These are phyloP conservation scores for Vigna trinervia DNA, from an alignment of 306 rosid genomes.

Conservation along the genomic window DNA sequence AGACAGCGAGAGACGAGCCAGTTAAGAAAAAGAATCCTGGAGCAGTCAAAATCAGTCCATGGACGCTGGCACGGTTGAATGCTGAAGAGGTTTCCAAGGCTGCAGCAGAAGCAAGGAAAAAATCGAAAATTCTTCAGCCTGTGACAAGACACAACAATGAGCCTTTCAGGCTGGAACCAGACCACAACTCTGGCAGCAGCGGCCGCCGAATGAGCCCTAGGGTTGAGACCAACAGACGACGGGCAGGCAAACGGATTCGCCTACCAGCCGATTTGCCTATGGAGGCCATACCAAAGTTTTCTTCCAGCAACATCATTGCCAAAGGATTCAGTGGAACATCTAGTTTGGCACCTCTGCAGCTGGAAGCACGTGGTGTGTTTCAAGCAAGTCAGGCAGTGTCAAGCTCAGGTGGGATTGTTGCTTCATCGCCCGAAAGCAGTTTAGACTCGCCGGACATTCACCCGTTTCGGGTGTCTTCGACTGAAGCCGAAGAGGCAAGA, in stretches of 20 bases:
- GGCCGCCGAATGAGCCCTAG: constrained; percentile 69
- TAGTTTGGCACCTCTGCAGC: constrained; percentile 82
- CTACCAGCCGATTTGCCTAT: constrained; percentile 83
- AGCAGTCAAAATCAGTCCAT: constrained; percentile 94
- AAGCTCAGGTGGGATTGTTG: constrained; percentile 67
- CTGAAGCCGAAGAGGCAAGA: constrained; percentile 77
- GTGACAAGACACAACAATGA: constrained; percentile 61
- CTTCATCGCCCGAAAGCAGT: constrained; percentile 97
- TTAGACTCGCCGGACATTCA: constrained; percentile 92
- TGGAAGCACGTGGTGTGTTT: constrained; percentile 77
- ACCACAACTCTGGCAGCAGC: constrained; percentile 71
- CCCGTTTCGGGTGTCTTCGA: constrained; percentile 73
- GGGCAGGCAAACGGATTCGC: constrained; percentile 75
- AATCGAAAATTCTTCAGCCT: constrained; percentile 91
- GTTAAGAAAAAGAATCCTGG: constrained; percentile 74
- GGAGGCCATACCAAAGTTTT: constrained; percentile 61
- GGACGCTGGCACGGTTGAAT: constrained; percentile 93
- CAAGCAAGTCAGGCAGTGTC: constrained; percentile 80
- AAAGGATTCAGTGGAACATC: constrained; percentile 67
- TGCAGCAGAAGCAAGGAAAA: constrained; percentile 97
- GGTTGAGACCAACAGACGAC: constrained; percentile 71
- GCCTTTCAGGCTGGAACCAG: constrained; percentile 64
- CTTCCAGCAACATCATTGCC: constrained; percentile 54
- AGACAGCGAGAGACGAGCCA: constrained; percentile 59
- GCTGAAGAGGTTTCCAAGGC: constrained; percentile 95